These are phyloP conservation scores for Anthostomella pinea DNA, from an alignment of 2,329 filamentous ascomycete genomes.

Conservation along the genomic window DNA sequence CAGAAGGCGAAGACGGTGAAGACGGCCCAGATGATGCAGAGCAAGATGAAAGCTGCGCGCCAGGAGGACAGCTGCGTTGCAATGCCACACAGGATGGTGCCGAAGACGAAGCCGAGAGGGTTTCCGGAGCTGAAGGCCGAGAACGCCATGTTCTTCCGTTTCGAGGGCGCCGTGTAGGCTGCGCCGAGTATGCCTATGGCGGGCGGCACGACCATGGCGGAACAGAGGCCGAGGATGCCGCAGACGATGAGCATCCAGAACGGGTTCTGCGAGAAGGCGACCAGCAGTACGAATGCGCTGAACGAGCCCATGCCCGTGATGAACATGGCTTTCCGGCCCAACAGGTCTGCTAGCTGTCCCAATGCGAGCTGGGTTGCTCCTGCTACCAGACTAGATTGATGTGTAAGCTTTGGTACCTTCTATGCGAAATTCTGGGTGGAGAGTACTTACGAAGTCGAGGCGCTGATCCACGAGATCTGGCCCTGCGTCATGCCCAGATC, in stretches of 20 bases:
- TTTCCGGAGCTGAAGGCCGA: constrained; percentile 35
- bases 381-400: constrained; percentile 58
- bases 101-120: constrained; percentile 37
- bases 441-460: constrained; percentile 51
- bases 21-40: constrained; percentile 61
- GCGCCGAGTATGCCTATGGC: constrained; percentile 62
- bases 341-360: constrained; percentile 62
- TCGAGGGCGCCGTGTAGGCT: constrained; percentile 56
- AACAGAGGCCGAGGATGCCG: constrained; percentile 62
- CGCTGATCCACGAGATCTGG: constrained; percentile 66
- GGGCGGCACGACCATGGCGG: constrained; percentile 61
- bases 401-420: too few species aligned
- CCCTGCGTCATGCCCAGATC: constrained; percentile 62
- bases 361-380: constrained; percentile 66
- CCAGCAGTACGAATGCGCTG: constrained; percentile 52
- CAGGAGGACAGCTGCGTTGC: constrained; percentile 60
- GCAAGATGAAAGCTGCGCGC: constrained; percentile 60
- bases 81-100: constrained; percentile 59
- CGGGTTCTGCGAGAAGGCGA: constrained; percentile 57
- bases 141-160: constrained; percentile 35
- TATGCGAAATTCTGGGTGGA: too few species aligned
- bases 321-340: constrained; percentile 62
- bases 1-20: constrained; percentile 57
- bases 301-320: constrained; percentile 59
- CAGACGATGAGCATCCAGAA: constrained; percentile 61